A percentile compares a stretch with the other conserved stretches of the same genome.
phyloP scores from a whole-genome alignment of 2,329 filamentous ascomycete species.

The Dothiorella sarmentorum region DNA sequence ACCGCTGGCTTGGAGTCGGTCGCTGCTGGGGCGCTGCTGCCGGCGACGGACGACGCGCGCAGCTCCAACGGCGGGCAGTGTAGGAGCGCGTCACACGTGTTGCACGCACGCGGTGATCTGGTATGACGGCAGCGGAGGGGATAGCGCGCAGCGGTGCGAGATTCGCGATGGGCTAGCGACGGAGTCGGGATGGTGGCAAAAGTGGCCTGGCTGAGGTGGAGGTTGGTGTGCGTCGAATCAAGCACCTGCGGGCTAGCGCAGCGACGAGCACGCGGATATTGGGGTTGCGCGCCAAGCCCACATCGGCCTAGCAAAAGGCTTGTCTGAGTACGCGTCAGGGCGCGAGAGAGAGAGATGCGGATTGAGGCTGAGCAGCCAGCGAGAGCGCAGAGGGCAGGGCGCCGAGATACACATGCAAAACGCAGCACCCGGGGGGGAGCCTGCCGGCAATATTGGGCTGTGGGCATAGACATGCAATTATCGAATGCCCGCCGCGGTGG shows the following conservation, averaged over 20 bases:
- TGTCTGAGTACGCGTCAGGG: constrained; percentile 17
- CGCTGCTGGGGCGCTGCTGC: background rate
- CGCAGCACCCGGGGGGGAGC: constrained; percentile 1
- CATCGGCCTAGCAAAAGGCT: constrained; percentile 18
- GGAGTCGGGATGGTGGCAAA: constrained; percentile 34
- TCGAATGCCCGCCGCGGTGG: constrained; percentile 15
- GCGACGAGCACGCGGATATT: constrained; percentile 17
- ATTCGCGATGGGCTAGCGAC: constrained; percentile 39
- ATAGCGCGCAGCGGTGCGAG: constrained; percentile 24
- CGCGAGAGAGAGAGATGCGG: constrained; percentile 6
- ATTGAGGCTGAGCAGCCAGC: constrained; percentile 14
- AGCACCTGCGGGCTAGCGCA: constrained; percentile 15
- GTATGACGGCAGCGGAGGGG: constrained; percentile 14
- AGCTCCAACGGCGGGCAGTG: constrained; percentile 18
- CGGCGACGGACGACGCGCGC: constrained; percentile 16
- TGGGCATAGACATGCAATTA: background rate
- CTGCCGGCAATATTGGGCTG: constrained; percentile 15
- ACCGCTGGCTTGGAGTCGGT: background rate
- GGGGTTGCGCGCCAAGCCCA: constrained; percentile 15
- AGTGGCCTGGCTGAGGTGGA: constrained; percentile 13
- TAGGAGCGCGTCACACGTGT: constrained; percentile 17
- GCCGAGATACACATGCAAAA: constrained; percentile 13
- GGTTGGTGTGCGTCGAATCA: constrained; percentile 16
- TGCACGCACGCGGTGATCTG: constrained; percentile 18
- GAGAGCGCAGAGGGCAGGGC: constrained; percentile 15